Evolutionary conservation across 805 yeast genomes (phyloP).

Genomic region (Teunomyces atbi): DNA sequence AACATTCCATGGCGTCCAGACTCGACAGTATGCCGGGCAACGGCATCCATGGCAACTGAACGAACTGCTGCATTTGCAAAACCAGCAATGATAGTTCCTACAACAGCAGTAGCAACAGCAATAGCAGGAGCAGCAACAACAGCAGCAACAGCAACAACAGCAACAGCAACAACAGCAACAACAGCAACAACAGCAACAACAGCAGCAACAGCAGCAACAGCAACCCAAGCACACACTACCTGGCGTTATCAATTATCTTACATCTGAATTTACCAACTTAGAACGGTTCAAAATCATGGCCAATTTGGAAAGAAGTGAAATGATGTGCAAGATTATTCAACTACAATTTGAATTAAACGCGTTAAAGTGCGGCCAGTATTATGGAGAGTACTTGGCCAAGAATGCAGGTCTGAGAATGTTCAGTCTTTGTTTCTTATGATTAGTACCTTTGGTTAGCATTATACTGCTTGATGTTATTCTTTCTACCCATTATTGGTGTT

Average conservation of each 20-base stretch:
- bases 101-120: no score
- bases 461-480: no score
- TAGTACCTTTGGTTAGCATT: no score
- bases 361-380: slow-evolving; percentile 19
- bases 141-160: no score
- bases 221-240: slow-evolving; percentile 48
- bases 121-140: no score
- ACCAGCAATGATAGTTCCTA: slow-evolving; percentile 1
- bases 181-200: slow-evolving; percentile 7
- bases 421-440: no score
- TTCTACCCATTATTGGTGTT: no score
- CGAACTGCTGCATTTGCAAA: slow-evolving; percentile 10
- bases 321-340: slow-evolving; percentile 51
- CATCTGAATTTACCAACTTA: slow-evolving; percentile 53
- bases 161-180: no score
- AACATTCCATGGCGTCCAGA: slow-evolving; percentile 4
- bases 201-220: slow-evolving; percentile 2
- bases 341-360: slow-evolving; percentile 53
- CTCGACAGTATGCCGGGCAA: slow-evolving; percentile 3
- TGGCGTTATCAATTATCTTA: slow-evolving; percentile 57
- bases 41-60: slow-evolving; percentile 4
- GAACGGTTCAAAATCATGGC: slow-evolving; percentile 45
- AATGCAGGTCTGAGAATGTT: no score
- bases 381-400: no score
- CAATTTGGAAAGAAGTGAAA: slow-evolving; percentile 51